Evolutionary conservation across 2,329 filamentous ascomycete species (phyloP).

Genomic region (Aspergillus ibericus): DNA sequence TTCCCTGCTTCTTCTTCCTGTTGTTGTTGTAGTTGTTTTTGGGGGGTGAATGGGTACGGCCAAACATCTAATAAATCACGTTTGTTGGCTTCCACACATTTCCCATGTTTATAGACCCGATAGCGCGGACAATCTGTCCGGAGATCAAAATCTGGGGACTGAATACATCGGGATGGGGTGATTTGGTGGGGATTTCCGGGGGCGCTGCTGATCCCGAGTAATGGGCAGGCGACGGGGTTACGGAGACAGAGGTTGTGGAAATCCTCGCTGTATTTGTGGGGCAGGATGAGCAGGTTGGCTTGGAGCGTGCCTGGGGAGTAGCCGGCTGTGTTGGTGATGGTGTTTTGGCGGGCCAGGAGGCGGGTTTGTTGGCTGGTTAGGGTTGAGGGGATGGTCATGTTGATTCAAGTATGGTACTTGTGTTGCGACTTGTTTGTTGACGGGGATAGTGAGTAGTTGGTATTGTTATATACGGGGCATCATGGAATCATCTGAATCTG

Average conservation of each 20-base stretch:
- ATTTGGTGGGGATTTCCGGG: slow-evolving; percentile 40
- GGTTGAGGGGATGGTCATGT: neutral
- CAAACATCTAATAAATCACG: slow-evolving; percentile 53
- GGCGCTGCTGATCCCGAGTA: slow-evolving; percentile 51
- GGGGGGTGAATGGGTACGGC: slow-evolving; percentile 37
- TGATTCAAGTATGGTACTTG: too few species aligned
- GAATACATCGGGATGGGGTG: slow-evolving; percentile 24
- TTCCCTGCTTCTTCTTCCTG: too few species aligned
- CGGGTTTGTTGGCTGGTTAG: slow-evolving; percentile 38
- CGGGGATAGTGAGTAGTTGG: neutral
- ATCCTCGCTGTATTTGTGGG: slow-evolving; percentile 56
- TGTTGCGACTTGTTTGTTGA: neutral
- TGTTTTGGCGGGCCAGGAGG: slow-evolving; percentile 45
- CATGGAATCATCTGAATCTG: neutral
- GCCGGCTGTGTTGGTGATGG: slow-evolving; percentile 52
- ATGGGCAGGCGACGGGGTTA: slow-evolving; percentile 63
- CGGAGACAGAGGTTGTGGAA: slow-evolving; percentile 60
- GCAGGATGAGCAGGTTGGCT: slow-evolving; percentile 63
- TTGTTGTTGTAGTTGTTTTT: too few species aligned
- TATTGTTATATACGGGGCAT: neutral
- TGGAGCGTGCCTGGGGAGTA: slow-evolving; percentile 59
- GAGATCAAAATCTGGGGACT: slow-evolving; percentile 51
- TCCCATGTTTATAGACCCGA: slow-evolving; percentile 57
- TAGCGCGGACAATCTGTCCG: slow-evolving; percentile 60
- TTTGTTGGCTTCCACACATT: slow-evolving; percentile 37